phyloP scores from a whole-genome alignment of 2,329 filamentous ascomycete genomes.

The Pseudopyricularia javanii region DNA sequence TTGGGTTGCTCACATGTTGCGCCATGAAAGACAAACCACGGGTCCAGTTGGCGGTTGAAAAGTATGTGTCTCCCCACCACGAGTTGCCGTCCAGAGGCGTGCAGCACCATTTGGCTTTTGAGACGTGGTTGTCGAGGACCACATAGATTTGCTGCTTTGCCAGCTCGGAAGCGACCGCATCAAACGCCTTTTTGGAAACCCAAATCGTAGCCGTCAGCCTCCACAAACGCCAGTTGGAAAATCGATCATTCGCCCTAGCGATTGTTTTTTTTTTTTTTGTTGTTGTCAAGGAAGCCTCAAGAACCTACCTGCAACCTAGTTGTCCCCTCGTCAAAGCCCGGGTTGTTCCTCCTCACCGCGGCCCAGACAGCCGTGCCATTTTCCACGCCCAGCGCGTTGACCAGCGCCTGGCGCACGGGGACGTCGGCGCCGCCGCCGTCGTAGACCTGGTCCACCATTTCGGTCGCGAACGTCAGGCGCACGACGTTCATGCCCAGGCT shows the following conservation, averaged over 20 bases:
- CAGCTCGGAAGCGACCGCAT: slow-evolving; percentile 40
- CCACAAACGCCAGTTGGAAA: not conserved
- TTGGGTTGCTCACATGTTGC: slow-evolving; percentile 23
- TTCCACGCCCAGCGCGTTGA: slow-evolving; percentile 24
- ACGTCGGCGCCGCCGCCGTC: slow-evolving; percentile 23
- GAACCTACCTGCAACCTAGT: slow-evolving; percentile 30
- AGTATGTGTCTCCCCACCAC: slow-evolving; percentile 41
- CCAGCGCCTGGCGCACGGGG: slow-evolving; percentile 21
- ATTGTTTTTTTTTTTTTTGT: slow-evolving; percentile 2
- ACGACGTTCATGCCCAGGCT: slow-evolving; percentile 41
- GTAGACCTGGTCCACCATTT: slow-evolving; percentile 40
- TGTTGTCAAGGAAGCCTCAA: slow-evolving; percentile 1
- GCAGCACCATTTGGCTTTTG: slow-evolving; percentile 36
- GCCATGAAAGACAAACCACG: slow-evolving; percentile 40
- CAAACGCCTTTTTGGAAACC: slow-evolving; percentile 27
- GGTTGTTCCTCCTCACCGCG: slow-evolving; percentile 36
- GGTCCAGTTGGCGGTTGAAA: slow-evolving; percentile 39
- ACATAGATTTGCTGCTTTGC: slow-evolving; percentile 33
- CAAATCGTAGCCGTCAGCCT: not conserved
- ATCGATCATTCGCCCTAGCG: no score
- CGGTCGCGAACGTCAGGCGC: slow-evolving; percentile 40
- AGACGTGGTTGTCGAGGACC: slow-evolving; percentile 38
- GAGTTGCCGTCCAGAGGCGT: slow-evolving; percentile 30
- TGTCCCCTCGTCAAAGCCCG: slow-evolving; percentile 30
- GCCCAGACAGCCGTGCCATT: slow-evolving; percentile 33